phyloP scores from a whole-genome alignment of 495 filamentous ascomycete species.

The Cercophora scortea region DNA sequence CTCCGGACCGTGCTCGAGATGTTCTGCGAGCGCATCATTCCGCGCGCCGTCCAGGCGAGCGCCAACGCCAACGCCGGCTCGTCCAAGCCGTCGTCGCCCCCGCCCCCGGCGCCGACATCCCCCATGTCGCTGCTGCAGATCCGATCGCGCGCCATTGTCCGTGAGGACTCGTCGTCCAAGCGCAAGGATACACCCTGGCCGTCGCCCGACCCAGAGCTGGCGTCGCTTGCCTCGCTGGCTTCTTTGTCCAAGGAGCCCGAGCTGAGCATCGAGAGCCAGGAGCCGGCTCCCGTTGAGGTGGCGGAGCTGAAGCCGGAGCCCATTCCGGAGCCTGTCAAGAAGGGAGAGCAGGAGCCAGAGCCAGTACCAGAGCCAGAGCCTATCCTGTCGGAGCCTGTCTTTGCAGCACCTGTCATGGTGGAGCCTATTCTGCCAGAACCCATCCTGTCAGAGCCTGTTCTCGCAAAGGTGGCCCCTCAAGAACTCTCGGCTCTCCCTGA shows the following conservation, averaged over 20 bases:
- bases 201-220: constrained; percentile 7
- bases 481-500: too few relatives aligned
- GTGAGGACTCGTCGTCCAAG: constrained; percentile 7
- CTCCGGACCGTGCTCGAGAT: constrained; percentile 26
- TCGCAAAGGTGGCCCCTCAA: not conserved
- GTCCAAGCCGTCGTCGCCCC: constrained; percentile 13
- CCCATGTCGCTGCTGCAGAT: constrained; percentile 15
- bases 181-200: constrained; percentile 14
- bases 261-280: not conserved
- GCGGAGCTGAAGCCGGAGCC: not conserved
- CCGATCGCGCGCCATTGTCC: constrained; percentile 14
- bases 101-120: constrained; percentile 1
- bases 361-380: not conserved
- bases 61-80: constrained; percentile 10
- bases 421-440: not conserved
- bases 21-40: constrained; percentile 20
- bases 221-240: constrained; percentile 1
- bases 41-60: constrained; percentile 5
- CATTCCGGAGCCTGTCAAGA: not conserved
- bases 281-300: not conserved
- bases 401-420: too few relatives aligned
- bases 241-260: not conserved
- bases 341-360: not conserved
- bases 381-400: not conserved
- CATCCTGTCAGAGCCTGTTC: not conserved